Conservation (phyloP, 2,329 filamentous ascomycete genomes). For the Alternaria incomplexa region DNA sequence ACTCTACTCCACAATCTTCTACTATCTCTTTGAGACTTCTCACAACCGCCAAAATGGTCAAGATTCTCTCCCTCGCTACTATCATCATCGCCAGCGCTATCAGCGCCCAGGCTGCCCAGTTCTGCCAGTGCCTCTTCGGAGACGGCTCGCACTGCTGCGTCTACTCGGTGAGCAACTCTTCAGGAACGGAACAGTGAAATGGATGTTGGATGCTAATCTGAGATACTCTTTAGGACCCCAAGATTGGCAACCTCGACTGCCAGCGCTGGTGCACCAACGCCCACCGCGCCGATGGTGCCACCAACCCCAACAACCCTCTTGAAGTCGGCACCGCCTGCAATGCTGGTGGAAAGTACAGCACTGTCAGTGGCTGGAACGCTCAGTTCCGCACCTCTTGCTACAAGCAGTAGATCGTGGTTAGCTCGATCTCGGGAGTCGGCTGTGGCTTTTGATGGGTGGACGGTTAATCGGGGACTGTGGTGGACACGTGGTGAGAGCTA, state of each 20-base stretch:
- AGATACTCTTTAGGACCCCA: background rate
- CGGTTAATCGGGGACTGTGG: background rate
- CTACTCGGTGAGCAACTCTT: background rate
- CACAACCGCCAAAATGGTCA: constrained; percentile 5
- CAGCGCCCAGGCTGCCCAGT: constrained; percentile 1
- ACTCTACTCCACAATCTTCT: background rate
- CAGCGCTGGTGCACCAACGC: constrained; percentile 8
- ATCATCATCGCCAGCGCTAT: constrained; percentile 3
- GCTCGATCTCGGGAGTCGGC: background rate
- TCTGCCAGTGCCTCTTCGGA: constrained; percentile 4
- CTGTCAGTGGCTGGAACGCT: constrained; percentile 3
- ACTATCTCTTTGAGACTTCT: background rate
- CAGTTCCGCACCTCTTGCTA: constrained; percentile 6
- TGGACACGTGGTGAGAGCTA: background rate
- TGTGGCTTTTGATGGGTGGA: background rate
- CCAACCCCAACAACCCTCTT: constrained; percentile 4
- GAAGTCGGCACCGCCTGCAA: constrained; percentile 2
- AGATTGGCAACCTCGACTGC: constrained; percentile 5
- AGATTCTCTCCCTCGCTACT: constrained; percentile 2
- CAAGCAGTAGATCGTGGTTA: constrained; percentile 1
- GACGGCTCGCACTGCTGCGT: constrained; percentile 9
- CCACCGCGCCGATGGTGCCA: background rate
- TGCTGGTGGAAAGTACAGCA: constrained; percentile 1
- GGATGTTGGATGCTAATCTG: background rate
- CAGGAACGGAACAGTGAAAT: background rate